These are phyloP conservation scores for Punctularia strigosozonata DNA, from an alignment of 768 basidiomycete genomes.

Conservation along the genomic window DNA sequence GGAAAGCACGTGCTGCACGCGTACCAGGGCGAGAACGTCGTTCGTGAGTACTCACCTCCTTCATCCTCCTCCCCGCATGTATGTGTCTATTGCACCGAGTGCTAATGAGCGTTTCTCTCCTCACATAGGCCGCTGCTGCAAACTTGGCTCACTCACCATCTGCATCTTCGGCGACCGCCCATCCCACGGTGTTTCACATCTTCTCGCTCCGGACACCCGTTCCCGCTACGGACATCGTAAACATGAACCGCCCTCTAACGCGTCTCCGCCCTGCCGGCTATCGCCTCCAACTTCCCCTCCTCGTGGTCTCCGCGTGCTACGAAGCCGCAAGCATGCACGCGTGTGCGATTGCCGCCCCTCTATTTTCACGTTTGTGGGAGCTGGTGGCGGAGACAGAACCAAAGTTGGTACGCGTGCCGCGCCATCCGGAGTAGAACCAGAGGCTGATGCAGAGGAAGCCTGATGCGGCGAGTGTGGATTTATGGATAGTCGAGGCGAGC, in stretches of 20 bases:
- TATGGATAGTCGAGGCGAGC: too few species aligned
- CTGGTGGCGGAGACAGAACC: too few species aligned
- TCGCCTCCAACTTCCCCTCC: conserved; percentile 42
- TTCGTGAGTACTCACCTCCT: conserved; percentile 31
- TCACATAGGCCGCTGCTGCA: conserved; percentile 44
- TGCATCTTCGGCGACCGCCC: conserved; percentile 50
- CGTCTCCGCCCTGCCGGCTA: conserved; percentile 39
- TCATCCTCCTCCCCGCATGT: not conserved
- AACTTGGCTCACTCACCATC: conserved; percentile 42
- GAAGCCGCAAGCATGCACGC: too few species aligned
- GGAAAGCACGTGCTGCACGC: conserved; percentile 26
- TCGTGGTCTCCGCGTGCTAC: conserved; percentile 46
- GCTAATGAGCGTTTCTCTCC: not conserved
- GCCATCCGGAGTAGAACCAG: too few species aligned
- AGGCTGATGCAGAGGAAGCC: too few species aligned
- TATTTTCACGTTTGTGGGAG: too few species aligned
- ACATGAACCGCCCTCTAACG: conserved; percentile 42
- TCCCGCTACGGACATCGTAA: conserved; percentile 35
- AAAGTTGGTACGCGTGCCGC: too few species aligned
- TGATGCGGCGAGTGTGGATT: too few species aligned
- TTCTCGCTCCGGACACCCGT: conserved; percentile 38
- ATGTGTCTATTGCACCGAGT: not conserved
- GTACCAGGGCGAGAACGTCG: conserved; percentile 35
- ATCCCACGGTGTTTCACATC: conserved; percentile 48
- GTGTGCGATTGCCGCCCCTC: too few species aligned